A percentile compares a stretch with the other conserved stretches of the same genome.
Conservation (phyloP, 1,284 basidiomycete species). For the Trametes pubescens region DNA sequence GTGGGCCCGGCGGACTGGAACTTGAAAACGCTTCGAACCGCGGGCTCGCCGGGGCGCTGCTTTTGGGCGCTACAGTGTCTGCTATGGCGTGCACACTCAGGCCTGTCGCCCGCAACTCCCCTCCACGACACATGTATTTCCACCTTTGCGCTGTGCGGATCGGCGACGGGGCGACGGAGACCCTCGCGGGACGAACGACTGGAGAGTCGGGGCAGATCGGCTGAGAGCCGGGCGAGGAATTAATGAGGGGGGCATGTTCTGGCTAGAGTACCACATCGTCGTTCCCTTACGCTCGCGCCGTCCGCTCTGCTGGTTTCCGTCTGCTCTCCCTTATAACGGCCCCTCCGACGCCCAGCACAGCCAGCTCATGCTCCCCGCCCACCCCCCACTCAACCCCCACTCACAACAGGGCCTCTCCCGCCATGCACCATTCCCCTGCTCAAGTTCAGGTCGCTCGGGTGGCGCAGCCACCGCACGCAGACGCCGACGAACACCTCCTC, state of each 20-base stretch:
- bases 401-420: background rate
- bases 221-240: conserved; percentile 13
- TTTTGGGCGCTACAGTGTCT: too few relatives aligned
- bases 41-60: background rate
- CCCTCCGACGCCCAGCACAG: conserved; percentile 5
- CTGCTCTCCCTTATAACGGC: conserved; percentile 11
- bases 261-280: conserved; percentile 30
- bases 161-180: conserved; percentile 9
- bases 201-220: conserved; percentile 24
- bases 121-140: background rate
- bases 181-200: conserved; percentile 5
- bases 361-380: conserved; percentile 25
- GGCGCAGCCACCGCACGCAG: background rate
- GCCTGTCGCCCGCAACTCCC: conserved; percentile 5
- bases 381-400: conserved; percentile 15
- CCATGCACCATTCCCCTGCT: conserved; percentile 16
- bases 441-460: background rate
- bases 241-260: conserved; percentile 12
- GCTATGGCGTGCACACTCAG: background rate
- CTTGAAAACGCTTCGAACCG: conserved; percentile 4
- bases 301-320: conserved; percentile 33
- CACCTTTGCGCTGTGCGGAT: background rate
- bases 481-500: conserved; percentile 6
- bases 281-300: conserved; percentile 28
- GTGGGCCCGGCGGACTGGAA: conserved; percentile 10